Evolutionary conservation across 2,329 filamentous ascomycete genomes (phyloP), one percentile per base, ranked within the genome.

Genomic region (Aureobasidium sp.): DNA sequence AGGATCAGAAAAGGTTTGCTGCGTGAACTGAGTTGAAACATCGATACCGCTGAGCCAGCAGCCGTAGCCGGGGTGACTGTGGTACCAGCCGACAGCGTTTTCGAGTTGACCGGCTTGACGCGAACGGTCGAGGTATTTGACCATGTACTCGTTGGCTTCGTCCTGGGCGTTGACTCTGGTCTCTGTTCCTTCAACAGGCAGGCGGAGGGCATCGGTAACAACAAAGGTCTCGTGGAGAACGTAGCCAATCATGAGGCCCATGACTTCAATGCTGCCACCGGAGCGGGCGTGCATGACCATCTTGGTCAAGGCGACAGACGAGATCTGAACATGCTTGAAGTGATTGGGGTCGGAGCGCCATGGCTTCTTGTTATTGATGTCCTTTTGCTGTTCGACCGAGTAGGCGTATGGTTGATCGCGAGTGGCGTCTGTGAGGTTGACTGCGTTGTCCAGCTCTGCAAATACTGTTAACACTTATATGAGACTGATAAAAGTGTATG

Each of bases 221-320:
- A 99, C 85, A 70, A 99, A 90, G 1, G 89, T 86, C 70, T 95
- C 87, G 46, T 87, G 86, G 67, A 90, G 84, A 55, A 96, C 88
- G 75, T 96, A 96, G 65, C 94, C 94, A 72, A 96, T 89, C 94
- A 99, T 99, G 69, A 99, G 76, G 62, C 94, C 94, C 94, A 99
- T 99, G 70, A 99, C 84, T 79, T 99, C 94, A 67, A 97, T 83
- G 32, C 85, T 86, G 62, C 94, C 93, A 67, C 94, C 94, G 0
- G 91, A 92, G n/a, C 94, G 89, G 10, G 94, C 94, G 74, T 99
- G 94, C 90, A 97, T 97, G 66, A 95, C 91, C 94, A 99, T 99
- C 79, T 99, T 99, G 68, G 97, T 84, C 63, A 99, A 84, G 5
- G 94, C 94, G 13, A 96, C 87, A 63, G 94, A 91, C 58, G 90